These are phyloP conservation scores for Bruguiera hainesii DNA, from an alignment of 441 rosid species.

Conservation along the genomic window DNA sequence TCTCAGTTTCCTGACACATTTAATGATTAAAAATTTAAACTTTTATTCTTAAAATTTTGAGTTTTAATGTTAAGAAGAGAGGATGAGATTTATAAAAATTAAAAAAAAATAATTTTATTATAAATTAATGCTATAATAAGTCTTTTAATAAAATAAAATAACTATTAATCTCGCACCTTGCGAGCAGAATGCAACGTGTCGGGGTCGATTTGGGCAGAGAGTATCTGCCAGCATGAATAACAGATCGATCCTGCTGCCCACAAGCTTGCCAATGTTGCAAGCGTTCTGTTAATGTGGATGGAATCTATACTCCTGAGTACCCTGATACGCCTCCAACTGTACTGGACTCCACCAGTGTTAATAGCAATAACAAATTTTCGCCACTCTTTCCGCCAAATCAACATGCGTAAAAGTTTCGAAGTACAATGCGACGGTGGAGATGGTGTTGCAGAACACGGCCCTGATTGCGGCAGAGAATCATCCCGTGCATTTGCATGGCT, in stretches of 20 bases:
- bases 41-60: no score
- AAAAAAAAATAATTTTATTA: no score
- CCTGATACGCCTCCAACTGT: slow-evolving; percentile 55
- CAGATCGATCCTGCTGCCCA: slow-evolving; percentile 52
- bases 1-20: no score
- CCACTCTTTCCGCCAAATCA: slow-evolving; percentile 38
- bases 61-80: no score
- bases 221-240: slow-evolving; percentile 78
- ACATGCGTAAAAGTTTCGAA: slow-evolving; percentile 58
- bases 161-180: slow-evolving; percentile 40
- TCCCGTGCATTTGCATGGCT: slow-evolving; percentile 87
- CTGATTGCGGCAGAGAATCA: slow-evolving; percentile 59
- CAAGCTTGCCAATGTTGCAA: slow-evolving; percentile 47
- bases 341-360: slow-evolving; percentile 55
- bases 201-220: slow-evolving; percentile 23
- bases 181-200: slow-evolving; percentile 38
- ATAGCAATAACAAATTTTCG: slow-evolving; percentile 13
- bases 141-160: no score
- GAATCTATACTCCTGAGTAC: slow-evolving; percentile 61
- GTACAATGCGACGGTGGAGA: slow-evolving; percentile 66
- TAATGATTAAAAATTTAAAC: no score
- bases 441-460: slow-evolving; percentile 74
- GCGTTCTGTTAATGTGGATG: slow-evolving; percentile 48
- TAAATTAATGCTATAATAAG: no score
- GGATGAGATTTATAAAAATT: no score